Evolutionary conservation across 163 green algal genomes (phyloP).

Genomic region (Botryococcus braunii): DNA sequence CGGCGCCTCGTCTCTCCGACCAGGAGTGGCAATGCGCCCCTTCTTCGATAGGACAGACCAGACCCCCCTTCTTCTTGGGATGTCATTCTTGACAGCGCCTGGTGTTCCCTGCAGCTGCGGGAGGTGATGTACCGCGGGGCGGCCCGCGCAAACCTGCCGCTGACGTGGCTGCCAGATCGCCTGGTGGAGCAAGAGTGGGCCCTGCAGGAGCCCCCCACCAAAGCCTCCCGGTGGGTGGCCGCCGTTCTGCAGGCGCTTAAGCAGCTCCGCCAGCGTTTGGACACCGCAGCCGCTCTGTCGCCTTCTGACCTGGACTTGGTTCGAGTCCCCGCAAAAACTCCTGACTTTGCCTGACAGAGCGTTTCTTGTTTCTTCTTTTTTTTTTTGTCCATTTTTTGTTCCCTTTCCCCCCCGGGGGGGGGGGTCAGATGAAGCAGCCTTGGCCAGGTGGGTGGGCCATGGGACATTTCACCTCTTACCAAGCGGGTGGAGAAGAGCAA

Average conservation of each 20-base stretch:
- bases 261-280: slow-evolving; percentile 19
- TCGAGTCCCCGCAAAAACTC: no score
- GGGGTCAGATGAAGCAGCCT: no score
- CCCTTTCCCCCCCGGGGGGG: no score
- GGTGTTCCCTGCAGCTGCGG: slow-evolving; percentile 13
- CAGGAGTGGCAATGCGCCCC: no score
- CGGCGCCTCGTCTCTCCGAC: neutral
- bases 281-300: slow-evolving; percentile 7
- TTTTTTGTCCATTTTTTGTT: no score
- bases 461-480: no score
- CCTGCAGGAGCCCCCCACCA: slow-evolving; percentile 31
- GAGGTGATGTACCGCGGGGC: slow-evolving; percentile 26
- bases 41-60: no score
- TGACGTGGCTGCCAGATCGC: slow-evolving; percentile 35
- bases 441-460: no score
- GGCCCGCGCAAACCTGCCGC: slow-evolving; percentile 31
- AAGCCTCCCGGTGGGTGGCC: slow-evolving; percentile 29
- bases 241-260: slow-evolving; percentile 19
- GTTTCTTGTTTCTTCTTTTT: no score
- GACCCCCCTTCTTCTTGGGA: no score
- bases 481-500: no score
- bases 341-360: no score
- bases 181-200: slow-evolving; percentile 31
- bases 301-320: slow-evolving; percentile 14
- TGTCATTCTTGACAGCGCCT: neutral